Evolutionary conservation across 169 alveolate genomes (phyloP), one percentile per base, ranked within the genome.

Genomic region (Cryptosporidium parvum): DNA sequence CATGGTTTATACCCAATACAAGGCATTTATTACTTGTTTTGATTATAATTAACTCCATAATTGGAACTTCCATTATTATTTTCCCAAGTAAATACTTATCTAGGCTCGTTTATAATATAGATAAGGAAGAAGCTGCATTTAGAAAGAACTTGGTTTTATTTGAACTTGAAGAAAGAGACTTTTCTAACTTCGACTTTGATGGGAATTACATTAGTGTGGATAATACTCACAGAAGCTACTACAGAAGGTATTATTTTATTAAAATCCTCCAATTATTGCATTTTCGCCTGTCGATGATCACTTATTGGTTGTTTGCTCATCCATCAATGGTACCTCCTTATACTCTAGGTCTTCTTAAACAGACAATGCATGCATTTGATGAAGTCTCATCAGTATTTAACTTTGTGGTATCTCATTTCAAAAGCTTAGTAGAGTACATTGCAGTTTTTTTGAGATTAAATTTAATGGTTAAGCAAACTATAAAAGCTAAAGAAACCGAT

Each of bases 331-430:
- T 8, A 6, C 73, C 75, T 37, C 86, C 86, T 2, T 75, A 59
- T 31, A 59, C 69, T 3, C 16, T 75, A 5, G 86, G 86, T 7
- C 31, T 75, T 8, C 69, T 75, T 21, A 75, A 75, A 44, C 86
- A 75, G 51, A 75, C 86, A 6, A 75, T 75, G 86, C 73, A 75
- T 31, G 75, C 86, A 21, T 75, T 59, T 23, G 86, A 75, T 48
- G 51, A 75, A 44, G 86, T 75, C 18, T 75, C 86, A 12, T 23
- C 65, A 0, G 51, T 45, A 8, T 75, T 56, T 48, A 75, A 75
- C 18, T 59, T 75, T 39, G 37, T 44, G 9, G 69, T 75, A 3
- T 0, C 65, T 39, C 58, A 75, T n/a, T 75, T 75, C 10, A 26
- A 45, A 18, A 44, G 51, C 9, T 21, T 75, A 10, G 86, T 56